Base-by-base conservation (phyloP, 2,329 filamentous ascomycete genomes). In the Colletotrichum sp. region DNA sequence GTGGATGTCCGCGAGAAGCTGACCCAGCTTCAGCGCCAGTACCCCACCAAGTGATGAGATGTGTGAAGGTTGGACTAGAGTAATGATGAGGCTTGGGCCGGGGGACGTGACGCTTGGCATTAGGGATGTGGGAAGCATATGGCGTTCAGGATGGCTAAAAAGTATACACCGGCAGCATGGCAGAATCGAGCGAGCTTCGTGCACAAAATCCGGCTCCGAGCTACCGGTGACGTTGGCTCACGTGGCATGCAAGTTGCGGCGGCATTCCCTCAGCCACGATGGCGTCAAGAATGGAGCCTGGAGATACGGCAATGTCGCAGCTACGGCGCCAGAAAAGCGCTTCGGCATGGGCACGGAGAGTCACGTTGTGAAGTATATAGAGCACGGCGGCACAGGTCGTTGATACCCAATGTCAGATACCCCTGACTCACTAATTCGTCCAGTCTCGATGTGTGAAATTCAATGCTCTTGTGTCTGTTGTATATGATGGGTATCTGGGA, bases 21-120 rank as follows among this genome's bases (percentile, higher is more conserved):
- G 26, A 80, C 78, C 26, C 73, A 78, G 68, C 78, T 81, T 18
- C 80, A 81, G 72, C 76, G 75, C 18, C 71, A 75, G 16, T 67
- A 76, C 34, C 75, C 75, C 15, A 65, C 74, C 34, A 76, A 65
- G 73, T 78, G 28, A 87, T 76, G 85, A 86, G 76, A 86, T 34
- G 4, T 18, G 7, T 3, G 6, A 15, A 12, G 2, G 3, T 28
- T 21, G 36, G 62, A 18, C 44, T 21, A 26, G 36, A 52, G 18
- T 67, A 72, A 62, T 67, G 49, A 62, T 8, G 39, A 63, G 28
- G n/a, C 55, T 6, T 24, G 15, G 21, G 15, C 2, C 28, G 9
- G 21, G 26, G 18, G 8, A 13, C 16, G 18, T 12, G 57, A 49
- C 18, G 16, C 44, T 67, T 57, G 26, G 18, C 21, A 44, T 16